A percentile compares a stretch with the other conserved stretches of the same genome.
phyloP scores from a whole-genome alignment of 164 flowering plant genomes.

The Tetracentron sinense region DNA sequence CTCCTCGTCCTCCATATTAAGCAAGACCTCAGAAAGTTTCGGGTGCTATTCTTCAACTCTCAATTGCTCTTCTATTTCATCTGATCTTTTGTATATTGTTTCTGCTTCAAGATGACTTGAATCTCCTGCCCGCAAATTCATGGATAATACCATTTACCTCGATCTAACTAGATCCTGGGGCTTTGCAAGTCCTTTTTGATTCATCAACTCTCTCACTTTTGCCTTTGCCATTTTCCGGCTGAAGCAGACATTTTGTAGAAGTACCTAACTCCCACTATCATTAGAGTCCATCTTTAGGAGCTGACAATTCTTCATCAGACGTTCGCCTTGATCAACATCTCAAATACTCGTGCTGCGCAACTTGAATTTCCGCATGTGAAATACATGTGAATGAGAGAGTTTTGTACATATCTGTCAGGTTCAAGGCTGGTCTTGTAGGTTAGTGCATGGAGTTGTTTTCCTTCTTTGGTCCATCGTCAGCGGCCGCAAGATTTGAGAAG shows the following conservation, averaged over 20 bases:
- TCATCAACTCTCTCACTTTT: constrained; percentile 35
- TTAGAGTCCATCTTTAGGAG: constrained; percentile 19
- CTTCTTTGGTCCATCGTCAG: constrained; percentile 15
- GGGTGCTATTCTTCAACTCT: constrained; percentile 29
- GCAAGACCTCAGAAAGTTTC: constrained; percentile 35
- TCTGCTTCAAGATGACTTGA: constrained; percentile 37
- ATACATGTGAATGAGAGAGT: constrained; percentile 47
- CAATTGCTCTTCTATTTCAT: constrained; percentile 31
- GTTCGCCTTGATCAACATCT: constrained; percentile 30
- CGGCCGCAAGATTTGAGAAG: constrained; percentile 40
- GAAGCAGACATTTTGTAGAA: constrained; percentile 42
- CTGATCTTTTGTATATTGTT: constrained; percentile 32
- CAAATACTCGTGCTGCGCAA: constrained; percentile 30
- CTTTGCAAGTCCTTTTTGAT: constrained; percentile 32
- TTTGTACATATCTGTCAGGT: constrained; percentile 30
- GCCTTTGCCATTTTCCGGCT: constrained; percentile 43
- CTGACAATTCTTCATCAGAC: constrained; percentile 24
- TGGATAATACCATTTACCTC: constrained; percentile 39
- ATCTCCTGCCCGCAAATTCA: constrained; percentile 45
- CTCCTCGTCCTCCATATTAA: constrained; percentile 38
- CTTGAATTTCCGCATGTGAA: constrained; percentile 24
- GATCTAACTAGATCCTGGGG: constrained; percentile 42
- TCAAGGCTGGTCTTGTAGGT: constrained; percentile 27
- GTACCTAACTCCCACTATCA: constrained; percentile 40
- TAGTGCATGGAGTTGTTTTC: constrained; percentile 35